A percentile compares a stretch with the other conserved stretches of the same genome.
Evolutionary conservation across 1,284 basidiomycete genomes (phyloP).

Genomic region (Marasmius fiardii): DNA sequence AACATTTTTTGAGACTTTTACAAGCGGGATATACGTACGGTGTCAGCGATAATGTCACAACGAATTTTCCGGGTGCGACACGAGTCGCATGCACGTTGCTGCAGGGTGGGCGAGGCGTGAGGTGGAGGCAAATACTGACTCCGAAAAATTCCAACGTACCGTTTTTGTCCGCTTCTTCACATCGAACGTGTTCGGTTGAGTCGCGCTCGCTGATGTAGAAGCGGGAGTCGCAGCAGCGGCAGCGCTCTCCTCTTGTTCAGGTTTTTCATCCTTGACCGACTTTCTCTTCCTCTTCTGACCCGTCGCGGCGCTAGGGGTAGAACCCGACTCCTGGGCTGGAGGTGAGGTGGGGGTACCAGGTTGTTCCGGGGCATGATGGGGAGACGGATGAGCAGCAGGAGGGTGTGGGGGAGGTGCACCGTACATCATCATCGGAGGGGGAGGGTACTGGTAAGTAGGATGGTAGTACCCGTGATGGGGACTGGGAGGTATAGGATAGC

Average conservation of each 20-base stretch:
- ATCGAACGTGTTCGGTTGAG: slow-evolving; percentile 38
- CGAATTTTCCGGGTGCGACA: slow-evolving; percentile 94
- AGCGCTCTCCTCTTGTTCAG: slow-evolving; percentile 57
- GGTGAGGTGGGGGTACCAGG: slow-evolving; percentile 29
- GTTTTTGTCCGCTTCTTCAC: slow-evolving; percentile 88
- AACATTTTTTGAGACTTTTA: slow-evolving; percentile 1
- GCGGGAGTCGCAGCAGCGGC: slow-evolving; percentile 42
- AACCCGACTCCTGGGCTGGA: slow-evolving; percentile 14
- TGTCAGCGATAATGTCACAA: slow-evolving; percentile 74
- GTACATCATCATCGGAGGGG: slow-evolving; percentile 68
- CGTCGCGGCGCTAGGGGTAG: slow-evolving; percentile 9
- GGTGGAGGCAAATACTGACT: slow-evolving; percentile 1
- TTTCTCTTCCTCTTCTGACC: slow-evolving; percentile 70
- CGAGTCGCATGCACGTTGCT: slow-evolving; percentile 82
- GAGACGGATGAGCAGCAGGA: slow-evolving; percentile 29
- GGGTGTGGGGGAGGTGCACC: slow-evolving; percentile 37
- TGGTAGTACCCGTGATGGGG: slow-evolving; percentile 51
- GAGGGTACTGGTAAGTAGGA: slow-evolving; percentile 55
- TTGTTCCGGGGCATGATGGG: slow-evolving; percentile 15
- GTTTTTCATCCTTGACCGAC: slow-evolving; percentile 40
- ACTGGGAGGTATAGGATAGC: slow-evolving; percentile 54
- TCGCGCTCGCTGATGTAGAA: slow-evolving; percentile 17
- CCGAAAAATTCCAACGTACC: slow-evolving; percentile 30
- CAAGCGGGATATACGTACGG: slow-evolving; percentile 23
- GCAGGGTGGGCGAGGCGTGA: slow-evolving; percentile 8